Conservation (phyloP, 2,329 filamentous ascomycete genomes). For the Drechslerella dactyloides region DNA sequence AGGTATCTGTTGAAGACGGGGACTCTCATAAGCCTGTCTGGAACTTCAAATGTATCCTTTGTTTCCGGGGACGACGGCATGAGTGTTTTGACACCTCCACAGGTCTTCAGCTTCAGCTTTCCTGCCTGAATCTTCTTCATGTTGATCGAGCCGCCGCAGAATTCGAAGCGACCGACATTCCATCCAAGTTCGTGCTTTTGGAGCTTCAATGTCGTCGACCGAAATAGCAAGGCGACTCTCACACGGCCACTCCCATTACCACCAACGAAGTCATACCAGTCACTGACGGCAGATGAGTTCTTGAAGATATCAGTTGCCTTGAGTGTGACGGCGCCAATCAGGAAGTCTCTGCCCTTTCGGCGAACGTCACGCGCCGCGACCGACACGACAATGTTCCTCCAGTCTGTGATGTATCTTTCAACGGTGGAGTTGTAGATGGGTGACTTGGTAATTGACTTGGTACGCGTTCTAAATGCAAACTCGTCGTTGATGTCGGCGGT, state of each 20-base stretch:
- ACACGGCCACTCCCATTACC: slow-evolving; percentile 90
- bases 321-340: slow-evolving; percentile 87
- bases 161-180: slow-evolving; percentile 95
- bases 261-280: slow-evolving; percentile 94
- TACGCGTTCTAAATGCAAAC: slow-evolving; percentile 75
- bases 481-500: slow-evolving; percentile 90
- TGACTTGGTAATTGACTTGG: slow-evolving; percentile 90
- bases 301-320: slow-evolving; percentile 85
- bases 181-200: slow-evolving; percentile 85
- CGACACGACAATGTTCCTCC: slow-evolving; percentile 84
- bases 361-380: slow-evolving; percentile 88
- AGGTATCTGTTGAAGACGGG: slow-evolving; percentile 91
- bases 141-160: slow-evolving; percentile 74
- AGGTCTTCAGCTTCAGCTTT: slow-evolving; percentile 45
- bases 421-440: slow-evolving; percentile 98
- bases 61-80: slow-evolving; percentile 58
- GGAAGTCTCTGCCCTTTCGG: slow-evolving; percentile 89
- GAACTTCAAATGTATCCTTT: slow-evolving; percentile 23
- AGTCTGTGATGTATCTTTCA: slow-evolving; percentile 92
- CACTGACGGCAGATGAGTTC: slow-evolving; percentile 81
- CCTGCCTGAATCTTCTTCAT: slow-evolving; percentile 62
- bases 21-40: slow-evolving; percentile 65
- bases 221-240: slow-evolving; percentile 86
- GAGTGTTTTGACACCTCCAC: slow-evolving; percentile 52
- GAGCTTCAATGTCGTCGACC: slow-evolving; percentile 82